A percentile compares a stretch with the other conserved stretches of the same genome.
Evolutionary conservation across 805 yeast genomes (phyloP).

Genomic region (Novakomyces olei): DNA sequence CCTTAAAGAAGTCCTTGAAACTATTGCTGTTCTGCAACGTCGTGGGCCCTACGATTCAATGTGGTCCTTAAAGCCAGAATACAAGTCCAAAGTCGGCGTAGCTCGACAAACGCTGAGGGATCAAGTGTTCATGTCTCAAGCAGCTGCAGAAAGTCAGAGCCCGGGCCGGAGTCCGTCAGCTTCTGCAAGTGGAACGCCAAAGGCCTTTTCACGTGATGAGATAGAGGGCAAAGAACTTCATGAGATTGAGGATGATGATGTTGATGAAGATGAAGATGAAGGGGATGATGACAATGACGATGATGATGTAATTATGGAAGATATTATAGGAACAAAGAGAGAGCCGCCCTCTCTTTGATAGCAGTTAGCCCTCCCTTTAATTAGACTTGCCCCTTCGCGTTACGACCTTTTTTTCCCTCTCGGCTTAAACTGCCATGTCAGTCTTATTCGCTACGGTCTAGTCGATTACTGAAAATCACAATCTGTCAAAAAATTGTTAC

Average conservation of each 20-base stretch:
- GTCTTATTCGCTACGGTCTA: too few relatives aligned
- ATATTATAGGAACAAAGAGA: neutral
- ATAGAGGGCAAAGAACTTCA: conserved; percentile 2
- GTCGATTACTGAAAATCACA: too few relatives aligned
- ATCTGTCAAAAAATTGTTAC: too few relatives aligned
- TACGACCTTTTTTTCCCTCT: neutral
- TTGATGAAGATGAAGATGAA: conserved; percentile 5
- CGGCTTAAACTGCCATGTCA: too few relatives aligned
- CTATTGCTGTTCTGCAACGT: conserved; percentile 70
- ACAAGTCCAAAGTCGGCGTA: conserved; percentile 23
- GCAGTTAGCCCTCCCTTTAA: neutral
- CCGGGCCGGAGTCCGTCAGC: neutral
- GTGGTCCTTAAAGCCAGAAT: conserved; percentile 77
- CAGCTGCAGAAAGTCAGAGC: neutral
- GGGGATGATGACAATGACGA: conserved; percentile 4
- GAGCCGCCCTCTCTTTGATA: neutral
- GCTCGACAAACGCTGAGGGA: neutral
- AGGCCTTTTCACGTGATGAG: too few relatives aligned
- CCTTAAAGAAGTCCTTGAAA: conserved; percentile 72
- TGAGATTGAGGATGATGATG: conserved; percentile 5
- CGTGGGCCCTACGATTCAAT: conserved; percentile 91
- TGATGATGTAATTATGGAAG: conserved; percentile 3
- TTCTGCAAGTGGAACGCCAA: neutral
- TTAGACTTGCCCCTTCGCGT: neutral
- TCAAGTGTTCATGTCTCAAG: neutral